These are phyloP conservation scores for Carpinus fangiana DNA, from an alignment of 306 rosid species.

Conservation along the genomic window DNA sequence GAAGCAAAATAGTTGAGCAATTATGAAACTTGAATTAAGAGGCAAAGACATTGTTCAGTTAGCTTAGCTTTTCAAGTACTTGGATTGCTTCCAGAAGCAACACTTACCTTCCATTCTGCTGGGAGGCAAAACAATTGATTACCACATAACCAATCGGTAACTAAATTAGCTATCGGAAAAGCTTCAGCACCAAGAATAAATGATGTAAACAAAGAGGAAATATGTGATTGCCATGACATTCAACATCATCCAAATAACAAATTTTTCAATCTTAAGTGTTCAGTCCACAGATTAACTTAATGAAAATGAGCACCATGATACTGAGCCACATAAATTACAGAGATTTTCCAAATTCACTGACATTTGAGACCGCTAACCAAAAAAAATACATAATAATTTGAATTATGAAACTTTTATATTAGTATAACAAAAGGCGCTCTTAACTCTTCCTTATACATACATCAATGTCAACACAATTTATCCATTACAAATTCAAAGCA, in stretches of 20 bases:
- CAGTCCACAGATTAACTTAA: background rate
- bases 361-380: too few species aligned
- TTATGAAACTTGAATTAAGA: background rate
- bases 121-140: background rate
- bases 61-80: background rate
- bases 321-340: background rate
- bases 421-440: background rate
- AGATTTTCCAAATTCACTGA: background rate
- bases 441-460: background rate
- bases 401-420: too few species aligned
- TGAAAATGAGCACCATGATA: background rate
- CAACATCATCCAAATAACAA: background rate
- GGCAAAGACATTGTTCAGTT: background rate
- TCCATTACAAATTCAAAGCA: background rate
- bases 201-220: background rate
- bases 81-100: background rate
- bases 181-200: background rate
- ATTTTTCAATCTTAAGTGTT: background rate
- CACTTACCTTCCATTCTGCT: background rate
- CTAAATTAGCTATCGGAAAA: background rate
- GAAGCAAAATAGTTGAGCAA: background rate
- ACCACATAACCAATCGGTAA: background rate
- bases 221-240: background rate
- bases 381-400: too few species aligned
- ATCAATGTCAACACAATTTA: background rate